Base-by-base conservation (phyloP, 2,329 filamentous ascomycete genomes). In the Colletotrichum euphorbiae region DNA sequence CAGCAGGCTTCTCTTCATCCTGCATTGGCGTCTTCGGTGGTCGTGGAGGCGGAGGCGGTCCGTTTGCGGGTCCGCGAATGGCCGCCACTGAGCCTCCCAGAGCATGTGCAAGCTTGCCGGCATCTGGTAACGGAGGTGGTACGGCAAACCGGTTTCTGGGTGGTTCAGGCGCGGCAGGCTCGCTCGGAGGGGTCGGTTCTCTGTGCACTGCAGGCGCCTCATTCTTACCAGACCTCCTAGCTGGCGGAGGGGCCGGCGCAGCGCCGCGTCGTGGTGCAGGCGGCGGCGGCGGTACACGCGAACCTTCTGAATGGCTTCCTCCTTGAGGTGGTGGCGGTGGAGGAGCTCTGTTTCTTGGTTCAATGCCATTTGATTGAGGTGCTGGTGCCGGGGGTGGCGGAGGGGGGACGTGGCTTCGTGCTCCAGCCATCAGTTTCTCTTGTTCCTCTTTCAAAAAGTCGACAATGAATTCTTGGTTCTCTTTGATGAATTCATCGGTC, bases 51-150 rank as follows among this genome's bases (percentile, higher is more conserved):
- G 91, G 90, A 24, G 89, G 87, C 31, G 91, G 90, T 1, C 87
- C 90, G 33, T 67, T 71, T 45, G 62, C 61, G 9, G 54, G 54
- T 24, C 66, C 66, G 8, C 66, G 66, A 21, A 70, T 55, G 21
- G 62, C 55, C 83, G 83, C 9, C 83, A 69, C 55, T 6, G 84
- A 62, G 73, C 75, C 13, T 77, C 79, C 75, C 72, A 82, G 46
- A 78, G 75, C 82, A 80, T 90, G 85, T 3, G 91, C 93, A 76
- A 89, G 96, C 79, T 93, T 97, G 42, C 96, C 96, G 66, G 96
- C 96, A 78, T 97, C 94, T 62, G 93, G 89, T 68, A 98, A 81
- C 2, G 95, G 93, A 38, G 96, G 96, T 51, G 96, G 96, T 8
- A 71, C 70, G 17, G 64, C 68, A 17, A 70, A 71, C 48, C 68